Evolutionary conservation across 139 green algal genomes (phyloP).

Genomic region (Diplosphaera chodatii): DNA sequence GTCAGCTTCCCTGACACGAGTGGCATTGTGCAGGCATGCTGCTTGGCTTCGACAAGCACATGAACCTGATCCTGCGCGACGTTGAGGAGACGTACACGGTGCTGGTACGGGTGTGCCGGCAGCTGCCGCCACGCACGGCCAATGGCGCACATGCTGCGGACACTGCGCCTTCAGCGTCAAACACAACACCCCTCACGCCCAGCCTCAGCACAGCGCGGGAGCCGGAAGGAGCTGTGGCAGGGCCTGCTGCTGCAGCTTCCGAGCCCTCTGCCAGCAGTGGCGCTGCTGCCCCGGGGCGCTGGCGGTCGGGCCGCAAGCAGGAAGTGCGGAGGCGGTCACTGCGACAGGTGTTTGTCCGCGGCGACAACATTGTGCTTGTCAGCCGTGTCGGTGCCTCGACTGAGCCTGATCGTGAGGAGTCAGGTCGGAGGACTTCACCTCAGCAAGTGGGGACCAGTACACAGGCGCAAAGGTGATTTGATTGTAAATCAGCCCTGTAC

Average conservation of each 20-base stretch:
- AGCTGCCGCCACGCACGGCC: background rate
- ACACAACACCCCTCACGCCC: no score
- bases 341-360: slow-evolving; percentile 58
- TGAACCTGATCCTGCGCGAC: slow-evolving; percentile 68
- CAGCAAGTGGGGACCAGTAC: no score
- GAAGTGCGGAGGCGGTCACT: slow-evolving; percentile 51
- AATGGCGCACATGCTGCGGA: no score
- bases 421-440: no score
- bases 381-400: no score
- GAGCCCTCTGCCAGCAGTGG: background rate
- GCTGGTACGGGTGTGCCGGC: slow-evolving; percentile 23
- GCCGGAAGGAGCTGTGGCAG: no score
- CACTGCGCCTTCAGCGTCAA: no score
- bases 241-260: no score
- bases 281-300: slow-evolving; percentile 2
- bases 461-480: no score
- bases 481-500: no score
- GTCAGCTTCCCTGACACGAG: background rate
- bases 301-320: slow-evolving; percentile 35
- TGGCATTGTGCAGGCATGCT: slow-evolving; percentile 31
- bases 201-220: no score
- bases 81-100: slow-evolving; percentile 71
- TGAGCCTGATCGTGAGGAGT: no score
- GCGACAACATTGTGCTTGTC: slow-evolving; percentile 56
- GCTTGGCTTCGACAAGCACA: slow-evolving; percentile 58